Base-by-base conservation (phyloP, 768 basidiomycete genomes). In the Artomyces pyxidatus region DNA sequence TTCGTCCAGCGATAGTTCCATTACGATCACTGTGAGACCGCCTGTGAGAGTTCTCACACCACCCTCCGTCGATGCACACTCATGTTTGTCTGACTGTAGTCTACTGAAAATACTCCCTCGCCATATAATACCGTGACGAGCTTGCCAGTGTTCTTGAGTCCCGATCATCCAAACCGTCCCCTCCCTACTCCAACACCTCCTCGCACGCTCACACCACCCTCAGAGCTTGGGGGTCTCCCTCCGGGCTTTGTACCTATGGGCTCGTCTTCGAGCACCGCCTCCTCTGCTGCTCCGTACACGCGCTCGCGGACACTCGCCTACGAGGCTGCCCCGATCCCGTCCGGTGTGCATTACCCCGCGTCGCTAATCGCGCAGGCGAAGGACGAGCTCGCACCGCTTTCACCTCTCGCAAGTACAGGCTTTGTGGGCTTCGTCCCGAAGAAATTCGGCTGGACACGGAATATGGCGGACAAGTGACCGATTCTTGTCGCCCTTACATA, bases 61-160 rank as follows among this genome's bases (percentile, higher is more conserved):
- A 10, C 9, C n/a, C 11, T 5, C 17, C 12, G 16, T 3, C 12
- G 25, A 3, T 12, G 14, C 43, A 6, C 25, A 5, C 27, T 48
- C 3, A 28, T 26, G 17, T 10, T 5, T 7, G 8, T n/a, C 41
- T 43, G 29, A 11, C 35, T 28, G 0, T 48, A 65, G 60, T 64
- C 61, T 1, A 58, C 58, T 0, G 58, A 48, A 0, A 30, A 53
- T 16, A 54, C 50, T 6, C 59, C 54, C 26, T 50, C 55, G 3
- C 58, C 61, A 0, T 42, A 51, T 5, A 49, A 40, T 21, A 52
- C 56, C 4, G 44, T 28, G 3, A 37, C 46, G 14, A 56, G 55
- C 14, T 50, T 58, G 8, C 62, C 54, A 6, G 58, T 58, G 23
- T 49, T 66, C 9, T 57, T 66, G 16, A 66, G 65, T 22, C 65